A percentile compares a stretch with the other conserved stretches of the same genome.
Conservation (phyloP, 331 rosid genomes). For the Ulmus americana region DNA sequence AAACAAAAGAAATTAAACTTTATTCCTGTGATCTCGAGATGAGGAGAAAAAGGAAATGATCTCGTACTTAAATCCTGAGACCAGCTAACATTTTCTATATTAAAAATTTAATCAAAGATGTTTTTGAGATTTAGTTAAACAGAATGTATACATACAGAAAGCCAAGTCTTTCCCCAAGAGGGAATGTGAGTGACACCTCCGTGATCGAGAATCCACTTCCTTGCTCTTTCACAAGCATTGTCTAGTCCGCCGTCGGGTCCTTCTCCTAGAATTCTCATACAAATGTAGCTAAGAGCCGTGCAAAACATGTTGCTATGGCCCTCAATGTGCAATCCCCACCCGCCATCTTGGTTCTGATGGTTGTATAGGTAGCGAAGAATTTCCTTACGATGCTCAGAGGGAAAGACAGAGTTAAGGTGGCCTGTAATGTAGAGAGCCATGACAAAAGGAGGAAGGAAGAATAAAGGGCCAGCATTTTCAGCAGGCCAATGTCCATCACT, state of each 20-base stretch:
- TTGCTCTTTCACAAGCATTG: slow-evolving; percentile 24
- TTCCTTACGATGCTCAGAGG: neutral
- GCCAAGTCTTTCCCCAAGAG: slow-evolving; percentile 40
- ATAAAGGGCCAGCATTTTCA: no score
- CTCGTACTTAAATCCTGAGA: no score
- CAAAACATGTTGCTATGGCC: slow-evolving; percentile 31
- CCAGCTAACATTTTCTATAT: neutral
- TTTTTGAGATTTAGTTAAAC: neutral
- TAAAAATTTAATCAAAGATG: neutral
- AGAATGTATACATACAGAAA: neutral
- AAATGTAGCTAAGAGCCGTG: slow-evolving; percentile 22
- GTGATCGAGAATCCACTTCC: slow-evolving; percentile 34
- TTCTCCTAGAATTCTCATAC: slow-evolving; percentile 30
- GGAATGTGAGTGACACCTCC: slow-evolving; percentile 31
- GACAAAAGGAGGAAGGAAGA: neutral
- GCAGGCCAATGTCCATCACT: no score
- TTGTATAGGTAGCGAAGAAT: neutral
- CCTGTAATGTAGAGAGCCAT: neutral
- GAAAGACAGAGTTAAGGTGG: neutral
- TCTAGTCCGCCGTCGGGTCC: slow-evolving; percentile 20
- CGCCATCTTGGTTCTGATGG: slow-evolving; percentile 28
- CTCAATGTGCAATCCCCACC: slow-evolving; percentile 32
- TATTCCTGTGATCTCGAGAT: no score
- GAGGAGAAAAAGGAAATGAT: no score
- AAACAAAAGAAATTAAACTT: neutral